Conservation (phyloP, 179 eudicot genomes). For the Beta macrorhiza region DNA sequence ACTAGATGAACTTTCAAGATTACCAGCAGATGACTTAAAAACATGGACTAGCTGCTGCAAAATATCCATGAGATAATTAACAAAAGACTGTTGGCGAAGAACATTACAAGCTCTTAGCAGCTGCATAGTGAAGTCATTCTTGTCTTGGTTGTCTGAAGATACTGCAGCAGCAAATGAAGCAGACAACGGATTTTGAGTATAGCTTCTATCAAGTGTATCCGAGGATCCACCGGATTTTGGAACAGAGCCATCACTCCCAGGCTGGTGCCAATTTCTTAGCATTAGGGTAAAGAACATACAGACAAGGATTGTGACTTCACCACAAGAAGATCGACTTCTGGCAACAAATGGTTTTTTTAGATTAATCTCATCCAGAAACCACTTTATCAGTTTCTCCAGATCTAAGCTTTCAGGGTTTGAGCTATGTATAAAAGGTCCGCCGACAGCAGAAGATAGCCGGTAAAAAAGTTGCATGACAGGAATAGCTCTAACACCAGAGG, state of each 20-base stretch:
- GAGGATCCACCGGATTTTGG: slow-evolving; percentile 64
- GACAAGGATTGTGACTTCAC: slow-evolving; percentile 86
- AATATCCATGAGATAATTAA: slow-evolving; percentile 94
- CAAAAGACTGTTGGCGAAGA: slow-evolving; percentile 87
- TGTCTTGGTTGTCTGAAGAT: slow-evolving; percentile 67
- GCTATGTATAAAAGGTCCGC: slow-evolving; percentile 93
- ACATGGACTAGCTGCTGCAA: slow-evolving; percentile 90
- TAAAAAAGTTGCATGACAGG: slow-evolving; percentile 98
- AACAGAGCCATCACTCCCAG: slow-evolving; percentile 72
- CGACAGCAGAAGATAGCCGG: slow-evolving; percentile 90
- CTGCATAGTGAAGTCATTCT: slow-evolving; percentile 72
- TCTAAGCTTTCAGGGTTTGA: slow-evolving; percentile 71
- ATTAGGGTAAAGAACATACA: slow-evolving; percentile 98
- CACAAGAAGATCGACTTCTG: slow-evolving; percentile 67
- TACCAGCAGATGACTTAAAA: slow-evolving; percentile 72
- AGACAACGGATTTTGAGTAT: slow-evolving; percentile 42
- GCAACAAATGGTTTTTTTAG: slow-evolving; percentile 69
- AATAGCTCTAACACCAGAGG: slow-evolving; percentile 81
- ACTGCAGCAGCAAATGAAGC: slow-evolving; percentile 37
- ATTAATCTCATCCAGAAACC: slow-evolving; percentile 91
- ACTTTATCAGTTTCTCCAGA: slow-evolving; percentile 82
- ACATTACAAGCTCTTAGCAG: slow-evolving; percentile 78
- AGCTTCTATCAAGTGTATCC: slow-evolving; percentile 63
- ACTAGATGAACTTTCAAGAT: slow-evolving; percentile 56
- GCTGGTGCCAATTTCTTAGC: slow-evolving; percentile 99